Evolutionary conservation across 2,329 filamentous ascomycete genomes (phyloP).

Genomic region (Fusarium luffae): DNA sequence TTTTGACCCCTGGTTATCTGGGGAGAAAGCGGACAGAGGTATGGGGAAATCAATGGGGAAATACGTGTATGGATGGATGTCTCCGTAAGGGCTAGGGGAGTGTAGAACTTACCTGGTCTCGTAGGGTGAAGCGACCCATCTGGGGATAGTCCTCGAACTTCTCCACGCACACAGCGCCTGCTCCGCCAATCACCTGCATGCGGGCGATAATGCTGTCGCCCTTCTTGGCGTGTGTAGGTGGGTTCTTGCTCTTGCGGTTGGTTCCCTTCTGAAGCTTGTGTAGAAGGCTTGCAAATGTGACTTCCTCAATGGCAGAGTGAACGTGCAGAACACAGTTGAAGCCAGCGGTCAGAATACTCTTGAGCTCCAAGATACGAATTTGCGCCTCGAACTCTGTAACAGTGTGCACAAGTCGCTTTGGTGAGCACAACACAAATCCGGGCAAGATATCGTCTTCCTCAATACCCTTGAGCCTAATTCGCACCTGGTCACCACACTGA

Average conservation of each 20-base stretch:
- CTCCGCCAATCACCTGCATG: constrained; percentile 85
- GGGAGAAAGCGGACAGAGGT: constrained; percentile 15
- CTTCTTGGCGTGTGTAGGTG: constrained; percentile 89
- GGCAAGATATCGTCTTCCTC: constrained; percentile 98
- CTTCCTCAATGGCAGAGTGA: constrained; percentile 96
- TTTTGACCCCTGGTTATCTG: constrained; percentile 1
- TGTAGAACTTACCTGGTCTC: constrained; percentile 76
- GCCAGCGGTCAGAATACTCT: constrained; percentile 91
- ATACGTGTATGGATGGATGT: not conserved
- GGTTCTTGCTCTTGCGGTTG: constrained; percentile 88
- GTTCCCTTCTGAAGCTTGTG: constrained; percentile 98
- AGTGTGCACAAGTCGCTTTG: constrained; percentile 91
- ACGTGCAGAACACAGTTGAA: constrained; percentile 99
- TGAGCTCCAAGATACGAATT: constrained; percentile 93
- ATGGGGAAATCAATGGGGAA: constrained; percentile 22
- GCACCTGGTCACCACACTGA: constrained; percentile 94
- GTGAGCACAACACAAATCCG: constrained; percentile 95
- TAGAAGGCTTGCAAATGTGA: constrained; percentile 87
- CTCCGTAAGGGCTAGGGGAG: constrained; percentile 18
- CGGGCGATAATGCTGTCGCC: constrained; percentile 89
- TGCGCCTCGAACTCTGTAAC: constrained; percentile 94
- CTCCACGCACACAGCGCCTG: constrained; percentile 91
- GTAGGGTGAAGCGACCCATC: constrained; percentile 87
- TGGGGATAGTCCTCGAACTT: constrained; percentile 96
- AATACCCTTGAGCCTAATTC: constrained; percentile 89